These are phyloP conservation scores for Ascochyta fabae DNA, from an alignment of 2,329 filamentous ascomycete species.

Conservation along the genomic window DNA sequence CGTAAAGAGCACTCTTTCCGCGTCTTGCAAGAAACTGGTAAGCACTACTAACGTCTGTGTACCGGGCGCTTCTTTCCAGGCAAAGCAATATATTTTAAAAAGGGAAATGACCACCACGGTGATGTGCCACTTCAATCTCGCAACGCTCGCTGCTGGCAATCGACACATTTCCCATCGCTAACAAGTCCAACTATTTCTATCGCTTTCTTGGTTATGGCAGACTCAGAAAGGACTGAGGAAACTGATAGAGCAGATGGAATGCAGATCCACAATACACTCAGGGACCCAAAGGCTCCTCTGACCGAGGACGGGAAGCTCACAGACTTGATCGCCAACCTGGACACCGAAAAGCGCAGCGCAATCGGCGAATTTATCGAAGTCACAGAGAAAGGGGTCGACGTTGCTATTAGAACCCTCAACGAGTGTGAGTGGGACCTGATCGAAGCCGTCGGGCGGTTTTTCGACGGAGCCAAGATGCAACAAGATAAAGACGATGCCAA, in stretches of 20 bases:
- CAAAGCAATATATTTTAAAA: neutral
- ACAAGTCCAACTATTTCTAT: neutral
- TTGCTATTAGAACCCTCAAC: conserved; percentile 1
- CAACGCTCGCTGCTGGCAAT: neutral
- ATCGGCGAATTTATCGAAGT: neutral
- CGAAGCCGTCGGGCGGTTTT: conserved; percentile 4
- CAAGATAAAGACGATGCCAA: neutral
- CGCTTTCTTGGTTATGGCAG: neutral
- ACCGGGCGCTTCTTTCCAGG: neutral
- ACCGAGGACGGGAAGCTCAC: neutral
- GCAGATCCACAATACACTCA: neutral
- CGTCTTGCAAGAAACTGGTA: too few species aligned
- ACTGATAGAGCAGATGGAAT: neutral
- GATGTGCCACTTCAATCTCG: neutral
- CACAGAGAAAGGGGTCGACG: conserved; percentile 1
- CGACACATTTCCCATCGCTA: neutral
- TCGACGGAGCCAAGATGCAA: neutral
- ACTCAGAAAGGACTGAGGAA: neutral
- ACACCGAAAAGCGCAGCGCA: neutral
- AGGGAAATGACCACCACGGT: neutral
- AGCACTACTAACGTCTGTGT: neutral
- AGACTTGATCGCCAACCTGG: neutral
- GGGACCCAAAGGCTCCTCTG: neutral
- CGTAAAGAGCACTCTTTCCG: too few species aligned
- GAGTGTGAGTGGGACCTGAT: conserved; percentile 7